Percentiles rank a stretch among this genome's conserved stretches.
Conservation (phyloP, 345 rosid species). For the Gossypium australe region DNA sequence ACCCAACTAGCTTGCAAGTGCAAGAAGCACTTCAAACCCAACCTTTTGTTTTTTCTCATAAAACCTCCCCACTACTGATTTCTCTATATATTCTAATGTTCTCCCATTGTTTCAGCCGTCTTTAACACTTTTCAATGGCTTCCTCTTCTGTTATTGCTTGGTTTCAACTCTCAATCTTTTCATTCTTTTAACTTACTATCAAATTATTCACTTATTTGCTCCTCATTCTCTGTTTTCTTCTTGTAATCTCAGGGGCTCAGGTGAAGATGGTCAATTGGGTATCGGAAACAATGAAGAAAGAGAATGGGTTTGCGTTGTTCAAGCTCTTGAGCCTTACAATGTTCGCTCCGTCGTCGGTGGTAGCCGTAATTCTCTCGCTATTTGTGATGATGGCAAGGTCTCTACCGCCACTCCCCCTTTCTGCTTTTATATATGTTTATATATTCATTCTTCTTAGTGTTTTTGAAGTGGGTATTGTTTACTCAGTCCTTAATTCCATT, state of each 20-base stretch:
- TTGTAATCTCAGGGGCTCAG: constrained; percentile 67
- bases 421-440: not conserved
- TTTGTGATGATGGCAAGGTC: constrained; percentile 94
- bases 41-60: not conserved
- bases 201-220: not conserved
- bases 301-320: constrained; percentile 66
- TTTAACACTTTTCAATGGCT: constrained; percentile 27
- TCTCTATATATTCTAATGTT: not conserved
- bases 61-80: not conserved
- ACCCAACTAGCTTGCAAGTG: not conserved
- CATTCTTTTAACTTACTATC: constrained; percentile 10
- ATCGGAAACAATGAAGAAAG: constrained; percentile 75
- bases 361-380: constrained; percentile 97
- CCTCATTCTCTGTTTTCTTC: not conserved
- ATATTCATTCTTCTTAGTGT: not conserved
- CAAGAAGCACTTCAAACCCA: not conserved
- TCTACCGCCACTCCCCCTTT: not conserved
- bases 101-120: constrained; percentile 1
- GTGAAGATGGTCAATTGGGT: constrained; percentile 97
- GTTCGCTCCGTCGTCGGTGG: constrained; percentile 94
- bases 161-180: constrained; percentile 20
- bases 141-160: constrained; percentile 46
- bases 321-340: constrained; percentile 55
- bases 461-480: not conserved
- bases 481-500: not conserved